Percentiles rank a stretch among this genome's conserved stretches.
phyloP scores from a whole-genome alignment of 2,329 filamentous ascomycete species.

The Ascochyta lentis region DNA sequence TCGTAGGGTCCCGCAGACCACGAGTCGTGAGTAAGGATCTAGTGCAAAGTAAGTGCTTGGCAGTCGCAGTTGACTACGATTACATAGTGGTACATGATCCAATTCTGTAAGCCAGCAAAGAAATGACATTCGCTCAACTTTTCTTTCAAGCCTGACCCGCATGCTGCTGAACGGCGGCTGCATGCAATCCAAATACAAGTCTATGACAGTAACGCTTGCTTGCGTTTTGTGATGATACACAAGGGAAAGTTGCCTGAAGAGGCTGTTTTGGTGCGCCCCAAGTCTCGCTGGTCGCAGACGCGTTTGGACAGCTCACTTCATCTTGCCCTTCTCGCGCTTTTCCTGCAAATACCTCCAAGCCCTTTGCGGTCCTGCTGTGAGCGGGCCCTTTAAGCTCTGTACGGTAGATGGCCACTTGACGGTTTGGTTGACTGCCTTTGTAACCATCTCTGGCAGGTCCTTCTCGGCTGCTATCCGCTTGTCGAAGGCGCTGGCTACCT shows the following conservation, averaged over 20 bases:
- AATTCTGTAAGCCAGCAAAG: constrained; percentile 4
- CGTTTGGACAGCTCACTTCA: constrained; percentile 24
- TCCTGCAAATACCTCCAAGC: constrained; percentile 80
- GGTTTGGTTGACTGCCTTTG: constrained; percentile 81
- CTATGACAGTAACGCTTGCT: constrained; percentile 10
- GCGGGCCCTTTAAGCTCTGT: constrained; percentile 81
- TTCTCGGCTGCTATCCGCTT: constrained; percentile 78
- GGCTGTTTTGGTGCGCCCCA: not conserved
- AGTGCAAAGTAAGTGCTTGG: not conserved
- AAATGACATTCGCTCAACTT: constrained; percentile 12
- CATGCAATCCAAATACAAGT: constrained; percentile 9
- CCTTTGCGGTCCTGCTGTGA: constrained; percentile 77
- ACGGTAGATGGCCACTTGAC: constrained; percentile 90
- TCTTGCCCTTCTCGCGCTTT: constrained; percentile 64
- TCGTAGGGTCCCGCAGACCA: not conserved
- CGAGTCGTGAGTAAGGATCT: not conserved
- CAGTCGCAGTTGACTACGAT: not conserved
- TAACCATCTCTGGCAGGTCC: constrained; percentile 73
- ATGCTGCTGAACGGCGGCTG: constrained; percentile 16
- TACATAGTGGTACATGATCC: not conserved
- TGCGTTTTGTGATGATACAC: constrained; percentile 28
- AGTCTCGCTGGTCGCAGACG: not conserved
- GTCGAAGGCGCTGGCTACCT: constrained; percentile 85
- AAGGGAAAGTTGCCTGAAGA: constrained; percentile 16
- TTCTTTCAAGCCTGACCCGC: constrained; percentile 19